These are phyloP conservation scores for Ceratorhiza oryzae-sativae DNA, from an alignment of 1,284 basidiomycete species.

Conservation along the genomic window DNA sequence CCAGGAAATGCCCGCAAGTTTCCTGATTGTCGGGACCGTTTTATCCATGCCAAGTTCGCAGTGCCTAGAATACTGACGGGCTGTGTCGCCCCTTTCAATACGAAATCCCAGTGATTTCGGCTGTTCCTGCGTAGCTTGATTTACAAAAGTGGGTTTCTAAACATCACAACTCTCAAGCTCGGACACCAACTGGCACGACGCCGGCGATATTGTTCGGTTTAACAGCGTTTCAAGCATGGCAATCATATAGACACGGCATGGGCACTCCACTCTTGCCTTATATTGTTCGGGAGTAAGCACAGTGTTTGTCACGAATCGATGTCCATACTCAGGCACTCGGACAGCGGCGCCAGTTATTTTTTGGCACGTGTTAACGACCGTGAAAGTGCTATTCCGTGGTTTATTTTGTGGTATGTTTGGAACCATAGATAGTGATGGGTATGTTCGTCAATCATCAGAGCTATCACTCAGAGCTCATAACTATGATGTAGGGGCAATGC, in stretches of 20 bases:
- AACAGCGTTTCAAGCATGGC: not conserved
- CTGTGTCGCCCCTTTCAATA: not conserved
- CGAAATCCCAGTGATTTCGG: not conserved
- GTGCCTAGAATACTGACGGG: slow-evolving; percentile 1
- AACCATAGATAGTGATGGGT: not conserved
- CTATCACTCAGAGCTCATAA: not conserved
- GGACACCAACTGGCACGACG: not conserved
- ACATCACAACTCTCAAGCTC: not conserved
- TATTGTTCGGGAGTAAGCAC: not conserved
- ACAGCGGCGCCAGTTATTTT: not conserved
- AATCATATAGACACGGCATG: not conserved
- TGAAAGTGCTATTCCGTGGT: not conserved
- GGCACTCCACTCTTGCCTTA: not conserved
- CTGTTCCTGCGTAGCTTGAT: not conserved
- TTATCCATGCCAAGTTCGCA: not conserved
- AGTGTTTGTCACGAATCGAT: not conserved
- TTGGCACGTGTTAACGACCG: not conserved
- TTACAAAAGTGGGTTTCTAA: not conserved
- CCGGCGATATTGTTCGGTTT: not conserved
- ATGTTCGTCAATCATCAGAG: not conserved
- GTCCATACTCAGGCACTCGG: not conserved
- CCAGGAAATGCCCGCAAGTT: not conserved
- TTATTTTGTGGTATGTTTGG: not conserved
- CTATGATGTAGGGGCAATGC: not conserved
- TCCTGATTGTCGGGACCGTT: too few relatives aligned